Evolutionary conservation across 2,329 filamentous ascomycete genomes (phyloP), one percentile per base, ranked within the genome.

Genomic region (Fusarium ambrosium): DNA sequence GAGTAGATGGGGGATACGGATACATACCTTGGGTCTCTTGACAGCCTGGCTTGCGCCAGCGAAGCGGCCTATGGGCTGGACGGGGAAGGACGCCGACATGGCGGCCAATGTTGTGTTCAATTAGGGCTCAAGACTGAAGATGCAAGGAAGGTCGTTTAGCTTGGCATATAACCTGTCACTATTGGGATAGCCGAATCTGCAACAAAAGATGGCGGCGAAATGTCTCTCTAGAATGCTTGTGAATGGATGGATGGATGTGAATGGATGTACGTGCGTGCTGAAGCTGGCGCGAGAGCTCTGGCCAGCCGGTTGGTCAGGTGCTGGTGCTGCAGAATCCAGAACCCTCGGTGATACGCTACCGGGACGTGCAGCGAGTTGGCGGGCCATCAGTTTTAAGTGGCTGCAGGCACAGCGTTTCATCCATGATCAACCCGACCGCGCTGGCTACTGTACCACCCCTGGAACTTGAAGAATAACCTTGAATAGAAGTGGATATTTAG

Each of bases 41-140:
- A 97, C 92, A 4, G 92, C 88, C 70, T 93, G 90, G 79, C 91
- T 92, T 59, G 87, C 86, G 66, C 92, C 92, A 45, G 85, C 85
- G 80, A 96, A 96, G 59, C 92, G 90, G 67, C 88, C 86, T 64
- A 93, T 84, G n/a, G 93, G 93, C 76, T 93, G 89, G 70, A 95
- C 90, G 27, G 90, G 82, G 80, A 95, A 95, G 55, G 69, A 75
- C n/a, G 80, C 69, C 10, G 80, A 60, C 81, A 83, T 83, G 51
- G 37, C 39, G 36, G 27, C 59, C 32, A 24, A 56, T 20, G 34
- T 29, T 18, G 20, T 48, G 34, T 10, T 41, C 61, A 34, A 39
- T 27, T 20, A 43, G 45, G 10, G 29, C 32, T 20, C 18, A 53
- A 32, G 24, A 32, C 18, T n/a, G 48, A 53, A 29, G 48, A 32